A percentile compares a stretch with the other conserved stretches of the same genome.
These are phyloP conservation scores for Isatis tinctoria DNA, from an alignment of 345 rosid genomes.

Conservation along the genomic window DNA sequence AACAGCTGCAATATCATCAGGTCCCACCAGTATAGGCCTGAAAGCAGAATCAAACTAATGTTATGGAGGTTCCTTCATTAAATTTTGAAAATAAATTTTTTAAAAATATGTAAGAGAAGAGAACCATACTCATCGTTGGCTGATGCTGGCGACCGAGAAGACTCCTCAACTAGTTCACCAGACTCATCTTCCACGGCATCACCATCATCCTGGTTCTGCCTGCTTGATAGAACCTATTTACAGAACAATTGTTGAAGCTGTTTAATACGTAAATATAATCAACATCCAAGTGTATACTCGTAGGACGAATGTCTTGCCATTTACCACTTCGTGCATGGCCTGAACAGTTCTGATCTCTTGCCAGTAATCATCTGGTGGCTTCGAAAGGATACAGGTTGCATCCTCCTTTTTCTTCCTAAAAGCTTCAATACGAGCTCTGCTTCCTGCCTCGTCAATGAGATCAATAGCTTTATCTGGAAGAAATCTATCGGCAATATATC, in stretches of 20 bases:
- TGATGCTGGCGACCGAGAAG: slow-evolving; percentile 45
- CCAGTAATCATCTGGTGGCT: slow-evolving; percentile 93
- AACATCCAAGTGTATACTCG: background rate
- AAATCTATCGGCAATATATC: slow-evolving; percentile 86
- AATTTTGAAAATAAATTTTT: background rate
- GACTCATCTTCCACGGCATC: slow-evolving; percentile 41
- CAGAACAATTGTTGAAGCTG: slow-evolving; percentile 6
- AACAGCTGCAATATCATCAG: slow-evolving; percentile 91
- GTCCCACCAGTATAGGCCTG: slow-evolving; percentile 75
- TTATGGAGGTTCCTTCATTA: slow-evolving; percentile 8
- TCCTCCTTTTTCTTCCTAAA: slow-evolving; percentile 82
- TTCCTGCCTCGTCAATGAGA: slow-evolving; percentile 97
- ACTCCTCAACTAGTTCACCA: slow-evolving; percentile 46
- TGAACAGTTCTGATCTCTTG: slow-evolving; percentile 92
- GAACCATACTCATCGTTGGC: slow-evolving; percentile 60
- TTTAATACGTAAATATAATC: background rate
- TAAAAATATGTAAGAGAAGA: slow-evolving; percentile 3
- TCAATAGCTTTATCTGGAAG: slow-evolving; percentile 99
- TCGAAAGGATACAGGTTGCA: slow-evolving; percentile 68
- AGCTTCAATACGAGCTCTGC: slow-evolving; percentile 86
- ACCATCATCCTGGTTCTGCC: slow-evolving; percentile 40
- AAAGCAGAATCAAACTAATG: slow-evolving; percentile 30
- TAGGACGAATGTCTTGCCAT: background rate
- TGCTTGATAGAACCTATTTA: slow-evolving; percentile 61
- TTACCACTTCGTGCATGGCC: slow-evolving; percentile 98